These are phyloP conservation scores for bread wheat (Triticum aestivum) DNA, from an alignment of 176 grass and related monocot species.

Conservation along the genomic window IWGSC_CS_RefSeq_v2.1 NC_057808.1:369587021-369587520, in stretches of 20 bases:
- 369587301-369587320: slow-evolving; percentile 36
- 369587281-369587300: slow-evolving; percentile 11
- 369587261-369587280: slow-evolving; percentile 11
- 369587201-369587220: background rate
- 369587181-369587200: background rate
- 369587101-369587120: no score
- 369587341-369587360: slow-evolving; percentile 13
- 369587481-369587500: background rate
- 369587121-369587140: no score
- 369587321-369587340: slow-evolving; percentile 26
- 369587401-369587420: slow-evolving; percentile 37
- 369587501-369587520: slow-evolving; percentile 20
- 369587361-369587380: background rate
- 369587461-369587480: slow-evolving; percentile 28
- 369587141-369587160: no score
- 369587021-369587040: no score
- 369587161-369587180: background rate
- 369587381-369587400: background rate
- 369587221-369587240: background rate
- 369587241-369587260: slow-evolving; percentile 13
- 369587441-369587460: slow-evolving; percentile 27
- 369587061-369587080: no score
- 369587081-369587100: no score
- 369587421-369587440: slow-evolving; percentile 17
- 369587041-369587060: no score